Evolutionary conservation across 169 alveolate genomes (phyloP).

Genomic region (Plasmodium inui): DNA sequence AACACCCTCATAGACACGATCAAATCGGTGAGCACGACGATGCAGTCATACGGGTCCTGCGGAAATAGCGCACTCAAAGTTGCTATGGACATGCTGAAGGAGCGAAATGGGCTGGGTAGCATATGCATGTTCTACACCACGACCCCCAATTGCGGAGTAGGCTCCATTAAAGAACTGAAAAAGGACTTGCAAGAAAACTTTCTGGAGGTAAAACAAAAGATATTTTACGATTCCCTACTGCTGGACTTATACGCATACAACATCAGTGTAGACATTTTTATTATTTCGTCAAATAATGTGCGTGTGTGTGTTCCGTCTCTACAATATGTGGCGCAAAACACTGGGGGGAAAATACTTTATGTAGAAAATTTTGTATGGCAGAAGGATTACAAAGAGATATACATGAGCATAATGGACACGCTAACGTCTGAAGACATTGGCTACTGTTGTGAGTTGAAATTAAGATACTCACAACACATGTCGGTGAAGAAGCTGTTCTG

Average conservation of each 20-base stretch:
- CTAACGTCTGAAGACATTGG: constrained; percentile 75
- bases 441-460: constrained; percentile 83
- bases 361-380: constrained; percentile 46
- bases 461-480: constrained; percentile 77
- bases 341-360: constrained; percentile 78
- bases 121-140: constrained; percentile 80
- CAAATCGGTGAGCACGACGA: constrained; percentile 9
- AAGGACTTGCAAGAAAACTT: constrained; percentile 36
- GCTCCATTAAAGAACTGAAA: constrained; percentile 67
- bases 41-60: constrained; percentile 76
- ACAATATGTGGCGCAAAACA: constrained; percentile 75
- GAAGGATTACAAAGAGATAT: constrained; percentile 67
- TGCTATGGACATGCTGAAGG: constrained; percentile 79
- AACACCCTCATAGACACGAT: constrained; percentile 67
- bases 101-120: constrained; percentile 77
- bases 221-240: constrained; percentile 49
- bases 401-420: constrained; percentile 64
- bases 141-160: constrained; percentile 83
- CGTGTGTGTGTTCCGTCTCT: constrained; percentile 58
- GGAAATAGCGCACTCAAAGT: constrained; percentile 80
- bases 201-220: constrained; percentile 47
- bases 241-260: constrained; percentile 57
- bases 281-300: constrained; percentile 50
- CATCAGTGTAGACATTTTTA: constrained; percentile 59
- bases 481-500: constrained; percentile 77